Conservation (phyloP, 2,329 filamentous ascomycete species). For the Basipetospora chlamydospora region DNA sequence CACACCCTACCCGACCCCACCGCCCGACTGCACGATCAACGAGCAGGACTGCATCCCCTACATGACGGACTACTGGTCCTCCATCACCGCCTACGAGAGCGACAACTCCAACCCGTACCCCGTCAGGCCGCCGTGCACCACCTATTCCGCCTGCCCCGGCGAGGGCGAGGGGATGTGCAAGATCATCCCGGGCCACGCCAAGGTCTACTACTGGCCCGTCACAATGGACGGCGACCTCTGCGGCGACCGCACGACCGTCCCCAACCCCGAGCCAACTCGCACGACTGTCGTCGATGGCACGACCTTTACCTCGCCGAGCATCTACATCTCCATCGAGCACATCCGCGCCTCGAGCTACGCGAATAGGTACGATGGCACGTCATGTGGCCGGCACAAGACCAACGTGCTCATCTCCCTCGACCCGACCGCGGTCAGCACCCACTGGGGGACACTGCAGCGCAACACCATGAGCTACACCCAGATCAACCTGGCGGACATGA, state of each 20-base stretch:
- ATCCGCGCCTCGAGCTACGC: background rate
- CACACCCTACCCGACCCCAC: slow-evolving; percentile 2
- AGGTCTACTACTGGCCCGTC: slow-evolving; percentile 4
- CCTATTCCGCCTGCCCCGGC: slow-evolving; percentile 2
- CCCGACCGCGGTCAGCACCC: slow-evolving; percentile 4
- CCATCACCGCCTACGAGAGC: slow-evolving; percentile 2
- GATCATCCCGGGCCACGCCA: background rate
- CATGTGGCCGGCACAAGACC: background rate
- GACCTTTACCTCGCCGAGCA: slow-evolving; percentile 4
- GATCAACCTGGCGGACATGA: slow-evolving; percentile 4
- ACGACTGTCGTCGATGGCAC: slow-evolving; percentile 2
- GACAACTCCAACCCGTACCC: slow-evolving; percentile 3
- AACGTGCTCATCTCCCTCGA: background rate
- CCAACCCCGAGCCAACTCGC: slow-evolving; percentile 1
- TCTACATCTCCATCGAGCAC: slow-evolving; percentile 1
- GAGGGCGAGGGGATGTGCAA: slow-evolving; percentile 2
- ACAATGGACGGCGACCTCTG: slow-evolving; percentile 5
- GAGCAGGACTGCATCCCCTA: slow-evolving; percentile 3
- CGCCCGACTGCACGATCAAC: background rate
- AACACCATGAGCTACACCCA: background rate
- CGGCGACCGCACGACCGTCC: slow-evolving; percentile 3
- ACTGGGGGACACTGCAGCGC: background rate
- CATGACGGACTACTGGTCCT: slow-evolving; percentile 3
- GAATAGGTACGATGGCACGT: background rate
- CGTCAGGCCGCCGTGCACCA: slow-evolving; percentile 2